Evolutionary conservation across 139 green algal species (phyloP).

Genomic region (Dunaliella sp.): DNA sequence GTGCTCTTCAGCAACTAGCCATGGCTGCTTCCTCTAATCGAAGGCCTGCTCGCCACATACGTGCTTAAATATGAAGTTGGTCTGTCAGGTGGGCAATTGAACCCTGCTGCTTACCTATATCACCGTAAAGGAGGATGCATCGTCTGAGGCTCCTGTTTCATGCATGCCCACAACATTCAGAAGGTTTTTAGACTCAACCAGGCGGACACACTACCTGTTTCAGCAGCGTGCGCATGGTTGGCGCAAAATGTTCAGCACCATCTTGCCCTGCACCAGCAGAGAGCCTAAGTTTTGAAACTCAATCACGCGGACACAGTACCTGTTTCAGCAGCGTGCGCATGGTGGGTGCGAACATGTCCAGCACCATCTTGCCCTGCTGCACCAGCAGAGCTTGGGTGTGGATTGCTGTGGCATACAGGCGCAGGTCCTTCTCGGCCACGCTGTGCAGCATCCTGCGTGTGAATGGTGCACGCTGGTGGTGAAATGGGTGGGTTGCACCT

Average conservation of each 20-base stretch:
- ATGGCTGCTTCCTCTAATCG: too few relatives aligned
- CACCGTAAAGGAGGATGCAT: too few relatives aligned
- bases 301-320: background rate
- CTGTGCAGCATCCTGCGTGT: background rate
- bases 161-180: too few relatives aligned
- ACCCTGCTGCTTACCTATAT: too few relatives aligned
- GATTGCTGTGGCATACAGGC: constrained; percentile 25
- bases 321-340: constrained; percentile 2
- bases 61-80: too few relatives aligned
- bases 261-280: background rate
- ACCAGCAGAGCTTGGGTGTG: background rate
- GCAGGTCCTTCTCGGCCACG: constrained; percentile 23
- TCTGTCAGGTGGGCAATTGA: too few relatives aligned
- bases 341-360: background rate
- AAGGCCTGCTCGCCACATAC: too few relatives aligned
- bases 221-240: background rate
- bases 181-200: background rate
- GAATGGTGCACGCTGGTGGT: too few relatives aligned
- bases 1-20: too few relatives aligned
- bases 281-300: background rate
- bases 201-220: background rate
- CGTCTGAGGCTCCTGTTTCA: too few relatives aligned
- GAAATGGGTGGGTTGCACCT: too few relatives aligned
- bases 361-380: background rate
- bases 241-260: background rate